Conservation (phyloP, 148 eudicot genomes). For the Oxyria digyna region DNA sequence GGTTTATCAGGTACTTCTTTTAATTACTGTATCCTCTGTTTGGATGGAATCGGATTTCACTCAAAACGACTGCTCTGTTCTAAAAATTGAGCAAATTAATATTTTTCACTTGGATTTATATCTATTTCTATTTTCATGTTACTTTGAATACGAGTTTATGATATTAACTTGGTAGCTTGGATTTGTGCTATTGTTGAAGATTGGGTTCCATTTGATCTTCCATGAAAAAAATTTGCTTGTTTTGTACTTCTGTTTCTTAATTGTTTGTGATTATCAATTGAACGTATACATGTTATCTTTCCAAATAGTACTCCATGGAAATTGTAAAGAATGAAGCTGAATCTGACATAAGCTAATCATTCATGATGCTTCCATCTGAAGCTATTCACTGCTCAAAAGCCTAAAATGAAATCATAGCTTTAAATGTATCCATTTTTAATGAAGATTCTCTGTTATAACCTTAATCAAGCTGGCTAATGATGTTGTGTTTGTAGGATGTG, state of each 20-base stretch:
- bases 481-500: slow-evolving; percentile 29
- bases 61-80: neutral
- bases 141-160: neutral
- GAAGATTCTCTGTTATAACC: neutral
- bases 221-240: neutral
- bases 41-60: no score
- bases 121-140: neutral
- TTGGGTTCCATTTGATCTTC: neutral
- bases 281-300: neutral
- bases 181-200: neutral
- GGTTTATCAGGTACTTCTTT: neutral
- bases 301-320: neutral
- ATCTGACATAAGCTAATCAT: neutral
- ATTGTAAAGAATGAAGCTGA: no score
- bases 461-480: neutral
- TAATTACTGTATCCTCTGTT: no score
- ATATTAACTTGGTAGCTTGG: no score
- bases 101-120: neutral
- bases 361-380: neutral
- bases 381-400: no score
- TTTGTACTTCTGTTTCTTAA: neutral
- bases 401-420: no score
- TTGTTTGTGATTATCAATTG: neutral
- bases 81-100: neutral
- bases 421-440: neutral